These are phyloP conservation scores for Nigrograna mackinnonii DNA, from an alignment of 2,329 filamentous ascomycete species.

Conservation along the genomic window DNA sequence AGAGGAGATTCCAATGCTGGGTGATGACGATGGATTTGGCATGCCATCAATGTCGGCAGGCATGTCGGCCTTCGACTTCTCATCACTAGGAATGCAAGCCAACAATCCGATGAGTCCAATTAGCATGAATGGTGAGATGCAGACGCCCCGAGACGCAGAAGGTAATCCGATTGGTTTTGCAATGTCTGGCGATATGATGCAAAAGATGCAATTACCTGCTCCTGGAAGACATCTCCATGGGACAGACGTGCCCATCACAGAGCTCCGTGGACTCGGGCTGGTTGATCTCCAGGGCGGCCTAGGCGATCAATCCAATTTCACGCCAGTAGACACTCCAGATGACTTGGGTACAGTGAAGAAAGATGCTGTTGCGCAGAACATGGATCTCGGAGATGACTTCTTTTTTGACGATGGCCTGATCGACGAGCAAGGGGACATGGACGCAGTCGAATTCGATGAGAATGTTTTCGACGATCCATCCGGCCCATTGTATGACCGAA, in stretches of 20 bases:
- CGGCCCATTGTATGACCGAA: slow-evolving; percentile 55
- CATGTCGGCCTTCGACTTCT: slow-evolving; percentile 38
- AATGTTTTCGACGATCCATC: slow-evolving; percentile 68
- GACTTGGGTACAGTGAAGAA: too few relatives aligned
- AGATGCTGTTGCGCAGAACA: slow-evolving; percentile 6
- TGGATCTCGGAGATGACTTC: slow-evolving; percentile 56
- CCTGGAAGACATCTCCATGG: slow-evolving; percentile 6
- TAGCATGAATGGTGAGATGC: slow-evolving; percentile 22
- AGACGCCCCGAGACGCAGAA: slow-evolving; percentile 30
- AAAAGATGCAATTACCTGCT: slow-evolving; percentile 16
- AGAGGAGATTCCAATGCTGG: slow-evolving; percentile 62
- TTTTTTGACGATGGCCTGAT: slow-evolving; percentile 71
- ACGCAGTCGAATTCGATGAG: slow-evolving; percentile 68
- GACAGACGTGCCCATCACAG: slow-evolving; percentile 9
- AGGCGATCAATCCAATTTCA: slow-evolving; percentile 9
- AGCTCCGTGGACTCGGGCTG: slow-evolving; percentile 21
- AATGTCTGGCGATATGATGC: slow-evolving; percentile 27
- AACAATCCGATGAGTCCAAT: slow-evolving; percentile 24
- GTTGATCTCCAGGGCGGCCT: slow-evolving; percentile 13
- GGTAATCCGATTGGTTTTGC: slow-evolving; percentile 38
- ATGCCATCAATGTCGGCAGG: slow-evolving; percentile 28
- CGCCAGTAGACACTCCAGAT: slow-evolving; percentile 11
- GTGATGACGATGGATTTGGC: slow-evolving; percentile 36
- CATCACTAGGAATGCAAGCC: slow-evolving; percentile 27
- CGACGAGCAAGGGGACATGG: slow-evolving; percentile 53